phyloP scores from a whole-genome alignment of 176 grass and related monocot genomes.

The Paspalum vaginatum region DNA sequence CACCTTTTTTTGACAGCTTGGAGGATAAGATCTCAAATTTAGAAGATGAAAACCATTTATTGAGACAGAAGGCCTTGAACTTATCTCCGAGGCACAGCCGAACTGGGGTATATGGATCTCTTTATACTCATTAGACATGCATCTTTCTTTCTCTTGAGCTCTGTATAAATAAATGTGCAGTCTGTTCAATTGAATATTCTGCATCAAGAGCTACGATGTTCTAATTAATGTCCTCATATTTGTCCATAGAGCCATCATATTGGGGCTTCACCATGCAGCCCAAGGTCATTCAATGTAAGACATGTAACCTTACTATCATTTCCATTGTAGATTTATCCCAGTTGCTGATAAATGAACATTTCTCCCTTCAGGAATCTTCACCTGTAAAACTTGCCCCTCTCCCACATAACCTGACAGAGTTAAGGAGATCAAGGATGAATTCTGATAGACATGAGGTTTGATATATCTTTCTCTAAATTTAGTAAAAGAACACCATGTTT shows the following conservation, averaged over 20 bases:
- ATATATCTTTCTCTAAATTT: slow-evolving; percentile 2
- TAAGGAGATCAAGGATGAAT: slow-evolving; percentile 71
- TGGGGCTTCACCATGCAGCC: slow-evolving; percentile 50
- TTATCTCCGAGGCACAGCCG: slow-evolving; percentile 71
- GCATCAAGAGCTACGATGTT: slow-evolving; percentile 20
- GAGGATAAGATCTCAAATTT: slow-evolving; percentile 84
- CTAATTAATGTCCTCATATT: slow-evolving; percentile 43
- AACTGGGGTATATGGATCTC: slow-evolving; percentile 54
- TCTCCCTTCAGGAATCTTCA: slow-evolving; percentile 55
- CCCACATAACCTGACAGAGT: slow-evolving; percentile 54
- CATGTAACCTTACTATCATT: slow-evolving; percentile 29
- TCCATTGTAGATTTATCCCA: slow-evolving; percentile 32
- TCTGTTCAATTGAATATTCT: slow-evolving; percentile 20
- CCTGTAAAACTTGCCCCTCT: slow-evolving; percentile 59
- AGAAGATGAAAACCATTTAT: slow-evolving; percentile 87
- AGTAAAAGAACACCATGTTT: neutral
- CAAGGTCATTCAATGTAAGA: slow-evolving; percentile 70
- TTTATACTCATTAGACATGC: slow-evolving; percentile 25
- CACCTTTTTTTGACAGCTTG: slow-evolving; percentile 56
- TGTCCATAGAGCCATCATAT: slow-evolving; percentile 58
- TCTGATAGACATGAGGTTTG: slow-evolving; percentile 77
- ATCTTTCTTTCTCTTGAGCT: slow-evolving; percentile 25
- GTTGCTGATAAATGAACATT: slow-evolving; percentile 22
- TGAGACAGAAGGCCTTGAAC: slow-evolving; percentile 80
- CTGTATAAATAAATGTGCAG: neutral